These are phyloP conservation scores for Aureobasidium sp. DNA, from an alignment of 2,329 filamentous ascomycete genomes.

Conservation along the genomic window DNA sequence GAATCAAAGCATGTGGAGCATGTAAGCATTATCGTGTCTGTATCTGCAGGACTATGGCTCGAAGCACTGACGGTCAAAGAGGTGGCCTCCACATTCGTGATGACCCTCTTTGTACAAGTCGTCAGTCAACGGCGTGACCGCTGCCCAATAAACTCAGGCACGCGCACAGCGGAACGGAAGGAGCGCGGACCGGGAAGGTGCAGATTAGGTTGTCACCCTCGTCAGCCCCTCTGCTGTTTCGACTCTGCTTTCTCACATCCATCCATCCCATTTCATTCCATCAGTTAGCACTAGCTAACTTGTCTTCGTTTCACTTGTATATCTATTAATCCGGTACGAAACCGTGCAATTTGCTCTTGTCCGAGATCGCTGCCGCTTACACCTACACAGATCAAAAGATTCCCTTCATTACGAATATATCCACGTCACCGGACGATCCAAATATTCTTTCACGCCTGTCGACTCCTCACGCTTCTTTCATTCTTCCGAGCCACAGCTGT, in stretches of 20 bases:
- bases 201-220: neutral
- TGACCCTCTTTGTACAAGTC: too few species aligned
- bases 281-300: neutral
- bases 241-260: neutral
- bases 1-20: neutral
- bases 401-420: neutral
- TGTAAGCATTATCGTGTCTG: neutral
- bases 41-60: neutral
- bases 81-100: neutral
- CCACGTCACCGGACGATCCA: neutral
- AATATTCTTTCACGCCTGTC: neutral
- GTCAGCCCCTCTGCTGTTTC: slow-evolving; percentile 4
- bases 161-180: neutral
- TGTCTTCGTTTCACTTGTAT: neutral
- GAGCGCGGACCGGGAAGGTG: neutral
- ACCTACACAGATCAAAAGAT: neutral
- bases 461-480: neutral
- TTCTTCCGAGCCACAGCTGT: neutral
- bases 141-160: neutral
- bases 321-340: neutral
- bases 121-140: neutral
- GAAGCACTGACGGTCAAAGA: neutral
- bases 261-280: neutral
- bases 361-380: neutral
- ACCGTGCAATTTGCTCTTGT: neutral